Conservation (phyloP, 2,329 filamentous ascomycete species). For the Pseudocercospora pini-densiflorae region DNA sequence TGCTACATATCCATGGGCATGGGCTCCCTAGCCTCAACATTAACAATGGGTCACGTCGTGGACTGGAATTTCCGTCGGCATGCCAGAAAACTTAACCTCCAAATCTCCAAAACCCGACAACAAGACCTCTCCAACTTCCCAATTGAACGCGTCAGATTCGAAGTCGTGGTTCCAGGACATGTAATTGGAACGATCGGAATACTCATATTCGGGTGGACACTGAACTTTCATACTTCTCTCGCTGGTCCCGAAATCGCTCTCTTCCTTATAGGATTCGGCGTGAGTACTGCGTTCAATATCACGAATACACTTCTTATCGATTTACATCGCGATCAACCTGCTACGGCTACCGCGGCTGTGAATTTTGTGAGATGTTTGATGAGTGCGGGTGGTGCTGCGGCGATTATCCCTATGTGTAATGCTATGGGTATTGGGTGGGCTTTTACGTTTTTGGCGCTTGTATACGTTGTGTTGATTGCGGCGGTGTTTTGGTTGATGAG, state of each 20-base stretch:
- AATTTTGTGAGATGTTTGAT: conserved; percentile 51
- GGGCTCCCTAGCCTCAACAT: conserved; percentile 44
- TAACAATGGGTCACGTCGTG: conserved; percentile 60
- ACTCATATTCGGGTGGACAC: conserved; percentile 50
- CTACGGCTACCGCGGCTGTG: conserved; percentile 50
- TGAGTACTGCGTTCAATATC: conserved; percentile 47
- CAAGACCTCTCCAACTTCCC: conserved; percentile 58
- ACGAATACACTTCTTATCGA: conserved; percentile 54
- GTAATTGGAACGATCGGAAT: conserved; percentile 40
- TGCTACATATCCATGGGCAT: conserved; percentile 43
- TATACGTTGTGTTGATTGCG: conserved; percentile 29
- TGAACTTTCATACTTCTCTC: conserved; percentile 42
- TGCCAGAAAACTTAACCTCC: conserved; percentile 64
- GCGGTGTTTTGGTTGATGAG: conserved; percentile 33
- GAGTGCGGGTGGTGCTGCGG: conserved; percentile 47
- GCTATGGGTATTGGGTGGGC: conserved; percentile 48
- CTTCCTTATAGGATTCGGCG: conserved; percentile 38
- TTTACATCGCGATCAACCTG: conserved; percentile 46
- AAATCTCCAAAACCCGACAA: conserved; percentile 63
- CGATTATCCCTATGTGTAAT: conserved; percentile 40
- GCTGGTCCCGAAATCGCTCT: conserved; percentile 55
- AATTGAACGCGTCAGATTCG: conserved; percentile 52
- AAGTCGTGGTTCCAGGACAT: conserved; percentile 46
- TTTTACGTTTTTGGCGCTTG: conserved; percentile 46
- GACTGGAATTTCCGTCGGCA: conserved; percentile 76